Percentiles rank a stretch among this genome's conserved stretches.
These are phyloP conservation scores for Eimeria praecox DNA, from an alignment of 169 alveolate species.

Conservation along the genomic window DNA sequence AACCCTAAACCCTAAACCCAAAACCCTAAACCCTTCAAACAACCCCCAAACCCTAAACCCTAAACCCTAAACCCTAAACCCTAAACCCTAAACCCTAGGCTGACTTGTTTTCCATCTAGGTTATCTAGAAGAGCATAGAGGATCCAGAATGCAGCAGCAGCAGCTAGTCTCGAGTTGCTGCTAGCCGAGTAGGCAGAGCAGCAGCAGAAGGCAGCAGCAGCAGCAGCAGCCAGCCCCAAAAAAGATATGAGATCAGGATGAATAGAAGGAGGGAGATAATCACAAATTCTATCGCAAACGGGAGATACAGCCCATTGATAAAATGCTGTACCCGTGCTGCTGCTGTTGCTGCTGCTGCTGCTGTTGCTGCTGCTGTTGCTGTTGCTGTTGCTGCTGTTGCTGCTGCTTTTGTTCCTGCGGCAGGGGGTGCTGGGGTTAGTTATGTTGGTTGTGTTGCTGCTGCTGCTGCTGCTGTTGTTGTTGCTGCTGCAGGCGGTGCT, in stretches of 20 bases:
- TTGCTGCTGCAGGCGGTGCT: neutral
- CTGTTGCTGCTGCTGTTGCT: slow-evolving; percentile 12
- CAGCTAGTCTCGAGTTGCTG: slow-evolving; percentile 8
- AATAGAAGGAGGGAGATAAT: slow-evolving; percentile 19
- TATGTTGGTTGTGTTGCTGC: neutral
- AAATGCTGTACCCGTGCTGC: slow-evolving; percentile 15
- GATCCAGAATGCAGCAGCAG: slow-evolving; percentile 71
- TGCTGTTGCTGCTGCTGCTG: slow-evolving; percentile 2
- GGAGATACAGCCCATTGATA: slow-evolving; percentile 69
- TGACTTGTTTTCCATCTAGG: slow-evolving; percentile 75
- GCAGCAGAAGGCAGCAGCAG: slow-evolving; percentile 67
- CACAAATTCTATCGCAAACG: slow-evolving; percentile 57
- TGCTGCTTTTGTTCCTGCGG: neutral
- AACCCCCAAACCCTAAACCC: neutral
- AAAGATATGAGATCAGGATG: slow-evolving; percentile 66
- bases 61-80: neutral
- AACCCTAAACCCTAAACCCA: neutral
- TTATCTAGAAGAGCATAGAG: slow-evolving; percentile 66
- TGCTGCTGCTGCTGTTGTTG: neutral
- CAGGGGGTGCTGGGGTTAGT: neutral
- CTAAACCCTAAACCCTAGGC: slow-evolving; percentile 37
- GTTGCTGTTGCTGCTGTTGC: slow-evolving; percentile 11
- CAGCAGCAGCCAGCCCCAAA: slow-evolving; percentile 52
- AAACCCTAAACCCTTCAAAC: neutral
- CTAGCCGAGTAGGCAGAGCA: neutral